Base-by-base conservation (phyloP, 805 yeast genomes). In the Spathaspora girioi region DNA sequence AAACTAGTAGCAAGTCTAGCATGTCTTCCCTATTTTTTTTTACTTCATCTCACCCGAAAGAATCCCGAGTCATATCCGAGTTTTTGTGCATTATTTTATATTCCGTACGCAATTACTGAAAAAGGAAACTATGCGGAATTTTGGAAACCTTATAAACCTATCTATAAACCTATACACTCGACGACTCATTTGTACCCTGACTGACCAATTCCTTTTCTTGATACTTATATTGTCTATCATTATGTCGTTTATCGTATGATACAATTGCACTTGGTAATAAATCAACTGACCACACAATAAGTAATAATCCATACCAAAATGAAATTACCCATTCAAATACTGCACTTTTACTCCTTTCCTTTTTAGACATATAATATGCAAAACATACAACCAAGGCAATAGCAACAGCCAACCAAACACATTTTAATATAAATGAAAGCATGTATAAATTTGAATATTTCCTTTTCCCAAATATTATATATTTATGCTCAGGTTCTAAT, bases 321-420 rank as follows among this genome's bases (percentile, higher is more conserved):
- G 93, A 84, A 43, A 92, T 68, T 2, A 84, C 63, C 98, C 98
- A 93, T 68, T 93, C 98, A 63, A 87, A 82, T 18, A 76, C 71
- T 0, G 91, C 91, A 41, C 84, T 76, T 31, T 77, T 71, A 55
- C 78, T 72, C 38, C 69, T 61, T 7, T 69, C 60, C 6, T 10
- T 10, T 8, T 23, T 20, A 10, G 10, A 5, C 64, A 63, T 60
- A 47, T 69, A 62, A 2, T 66, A 75, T n/a, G 82, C 90, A 56
- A 89, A 93, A 31, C 81, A 76, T 23, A 86, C 67, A 2, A 93
- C 96, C 62, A 88, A 77, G 0, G 73, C 81, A 15, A 85, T 71
- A 1, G 96, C 94, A 17, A 77, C 62, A 2, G 77, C 53, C 20
- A 87, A 68, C 97, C 97, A 93, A 7, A 77, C 43, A 3, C 75